Conservation (phyloP, 371 early-diverging fungal genomes). For the Actinomortierella ambigua region DNA sequence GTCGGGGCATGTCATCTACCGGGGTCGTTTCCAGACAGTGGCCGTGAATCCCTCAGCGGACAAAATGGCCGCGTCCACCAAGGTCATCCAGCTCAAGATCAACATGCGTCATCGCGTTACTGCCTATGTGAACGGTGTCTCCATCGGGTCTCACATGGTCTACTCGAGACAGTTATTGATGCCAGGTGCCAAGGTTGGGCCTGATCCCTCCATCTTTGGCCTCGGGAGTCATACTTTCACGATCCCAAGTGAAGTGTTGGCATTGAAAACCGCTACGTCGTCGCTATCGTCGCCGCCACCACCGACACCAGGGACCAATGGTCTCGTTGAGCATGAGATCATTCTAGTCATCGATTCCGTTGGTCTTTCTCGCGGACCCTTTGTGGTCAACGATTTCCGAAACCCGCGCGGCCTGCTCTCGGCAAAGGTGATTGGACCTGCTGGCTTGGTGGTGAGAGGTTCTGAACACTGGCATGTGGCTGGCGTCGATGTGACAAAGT, state of each 20-base stretch:
- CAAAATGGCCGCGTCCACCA: slow-evolving; percentile 26
- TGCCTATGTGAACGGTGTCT: slow-evolving; percentile 67
- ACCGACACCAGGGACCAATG: slow-evolving; percentile 21
- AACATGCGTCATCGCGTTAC: slow-evolving; percentile 77
- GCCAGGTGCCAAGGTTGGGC: slow-evolving; percentile 76
- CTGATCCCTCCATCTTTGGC: slow-evolving; percentile 58
- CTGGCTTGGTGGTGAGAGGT: slow-evolving; percentile 10
- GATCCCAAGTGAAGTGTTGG: slow-evolving; percentile 11
- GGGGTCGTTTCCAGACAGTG: slow-evolving; percentile 35
- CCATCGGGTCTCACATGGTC: slow-evolving; percentile 80
- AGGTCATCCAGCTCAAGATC: slow-evolving; percentile 51
- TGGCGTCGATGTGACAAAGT: slow-evolving; percentile 74
- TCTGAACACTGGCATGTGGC: slow-evolving; percentile 68
- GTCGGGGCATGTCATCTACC: slow-evolving; percentile 73
- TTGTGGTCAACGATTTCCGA: slow-evolving; percentile 77
- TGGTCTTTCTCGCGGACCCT: slow-evolving; percentile 77
- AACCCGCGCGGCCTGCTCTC: slow-evolving; percentile 78
- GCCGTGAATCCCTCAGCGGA: not conserved
- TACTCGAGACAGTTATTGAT: slow-evolving; percentile 66
- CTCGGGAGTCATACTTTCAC: slow-evolving; percentile 23
- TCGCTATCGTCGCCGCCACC: not conserved
- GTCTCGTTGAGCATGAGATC: slow-evolving; percentile 51
- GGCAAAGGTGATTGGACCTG: slow-evolving; percentile 54
- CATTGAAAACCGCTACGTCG: not conserved
- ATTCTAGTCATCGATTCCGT: slow-evolving; percentile 78